Conservation (phyloP, 2,329 filamentous ascomycete species). For the Akanthomyces dipterigenus region DNA sequence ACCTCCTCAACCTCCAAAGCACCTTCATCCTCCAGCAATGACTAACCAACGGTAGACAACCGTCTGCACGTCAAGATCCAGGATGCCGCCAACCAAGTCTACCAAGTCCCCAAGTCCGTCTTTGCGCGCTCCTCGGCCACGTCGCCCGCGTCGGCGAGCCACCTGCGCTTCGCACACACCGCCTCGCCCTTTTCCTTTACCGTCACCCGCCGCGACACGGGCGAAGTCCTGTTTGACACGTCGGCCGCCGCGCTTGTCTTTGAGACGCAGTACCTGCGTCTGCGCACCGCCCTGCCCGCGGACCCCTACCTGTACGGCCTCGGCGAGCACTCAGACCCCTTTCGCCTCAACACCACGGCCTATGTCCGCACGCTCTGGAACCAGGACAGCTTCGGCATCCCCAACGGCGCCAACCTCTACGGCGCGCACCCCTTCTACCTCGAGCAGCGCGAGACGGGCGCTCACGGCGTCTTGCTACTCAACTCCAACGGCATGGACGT, state of each 20-base stretch:
- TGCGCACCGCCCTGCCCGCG: conserved; percentile 60
- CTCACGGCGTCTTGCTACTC: conserved; percentile 73
- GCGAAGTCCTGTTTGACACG: conserved; percentile 56
- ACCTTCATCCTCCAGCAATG: too few species aligned
- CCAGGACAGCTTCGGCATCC: conserved; percentile 57
- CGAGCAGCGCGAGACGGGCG: conserved; percentile 40
- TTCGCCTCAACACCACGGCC: conserved; percentile 57
- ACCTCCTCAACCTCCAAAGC: too few species aligned
- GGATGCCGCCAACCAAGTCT: conserved; percentile 57
- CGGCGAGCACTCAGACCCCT: conserved; percentile 65
- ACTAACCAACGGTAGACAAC: conserved; percentile 60
- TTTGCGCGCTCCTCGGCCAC: conserved; percentile 48
- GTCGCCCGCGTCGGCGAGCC: conserved; percentile 60
- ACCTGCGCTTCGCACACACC: conserved; percentile 38
- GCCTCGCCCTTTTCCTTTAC: conserved; percentile 56
- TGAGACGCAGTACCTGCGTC: conserved; percentile 64
- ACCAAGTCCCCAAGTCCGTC: conserved; percentile 62
- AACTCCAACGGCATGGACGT: conserved; percentile 74
- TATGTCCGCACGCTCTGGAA: conserved; percentile 59
- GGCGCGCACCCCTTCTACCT: conserved; percentile 73
- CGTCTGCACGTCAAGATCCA: conserved; percentile 68
- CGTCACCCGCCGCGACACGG: conserved; percentile 32
- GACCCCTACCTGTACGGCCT: conserved; percentile 67
- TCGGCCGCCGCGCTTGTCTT: conserved; percentile 59
- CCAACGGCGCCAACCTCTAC: conserved; percentile 63